Evolutionary conservation across 768 basidiomycete species (phyloP).

Genomic region (Gloeopeniophorella convolvens): DNA sequence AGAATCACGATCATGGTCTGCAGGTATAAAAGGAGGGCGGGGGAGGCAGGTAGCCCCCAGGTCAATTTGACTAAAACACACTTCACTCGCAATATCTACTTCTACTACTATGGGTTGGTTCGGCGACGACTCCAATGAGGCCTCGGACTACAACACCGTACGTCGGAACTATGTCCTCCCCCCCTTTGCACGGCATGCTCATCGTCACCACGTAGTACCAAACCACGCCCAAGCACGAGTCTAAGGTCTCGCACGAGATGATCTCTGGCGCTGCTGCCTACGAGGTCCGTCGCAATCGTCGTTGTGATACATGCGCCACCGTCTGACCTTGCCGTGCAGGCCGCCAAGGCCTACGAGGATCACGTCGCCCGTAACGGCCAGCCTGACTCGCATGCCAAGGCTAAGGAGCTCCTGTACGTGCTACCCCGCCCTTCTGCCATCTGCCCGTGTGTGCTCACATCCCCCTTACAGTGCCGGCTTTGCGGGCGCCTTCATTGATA

Average conservation of each 20-base stretch:
- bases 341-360: too few species aligned
- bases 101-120: constrained; percentile 42
- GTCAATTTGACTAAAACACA: too few species aligned
- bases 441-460: neutral
- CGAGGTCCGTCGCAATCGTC: constrained; percentile 36
- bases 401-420: too few species aligned
- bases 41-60: too few species aligned
- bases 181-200: neutral
- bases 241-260: constrained; percentile 56
- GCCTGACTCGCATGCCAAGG: too few species aligned
- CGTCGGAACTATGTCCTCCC: neutral
- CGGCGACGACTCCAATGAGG: constrained; percentile 35
- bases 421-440: too few species aligned
- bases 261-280: constrained; percentile 64
- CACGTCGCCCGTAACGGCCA: too few species aligned
- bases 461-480: constrained; percentile 39
- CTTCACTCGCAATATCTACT: too few species aligned
- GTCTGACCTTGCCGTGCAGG: too few species aligned
- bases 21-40: too few species aligned
- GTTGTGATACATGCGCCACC: too few species aligned
- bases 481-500: constrained; percentile 47
- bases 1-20: too few species aligned
- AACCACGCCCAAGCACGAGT: constrained; percentile 50
- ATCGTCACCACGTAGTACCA: constrained; percentile 32
- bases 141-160: constrained; percentile 38